Evolutionary conservation across 164 flowering plant genomes (phyloP).

Genomic region (grape (Vitis vinifera)): DNA sequence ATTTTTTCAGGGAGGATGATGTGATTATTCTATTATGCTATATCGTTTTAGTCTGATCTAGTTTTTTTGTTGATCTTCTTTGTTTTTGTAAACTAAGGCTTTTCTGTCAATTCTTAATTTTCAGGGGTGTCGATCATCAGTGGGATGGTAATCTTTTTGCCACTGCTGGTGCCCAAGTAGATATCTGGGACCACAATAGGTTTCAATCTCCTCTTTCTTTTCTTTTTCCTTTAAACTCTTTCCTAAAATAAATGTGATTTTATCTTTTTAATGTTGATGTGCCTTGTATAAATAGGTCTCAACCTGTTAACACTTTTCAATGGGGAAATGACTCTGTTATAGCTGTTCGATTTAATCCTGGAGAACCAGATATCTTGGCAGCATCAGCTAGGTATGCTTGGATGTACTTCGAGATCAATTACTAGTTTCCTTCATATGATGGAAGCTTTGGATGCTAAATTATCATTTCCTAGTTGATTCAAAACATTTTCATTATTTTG

Average conservation of each 20-base stretch:
- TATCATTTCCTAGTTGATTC: neutral
- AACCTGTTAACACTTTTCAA: constrained; percentile 75
- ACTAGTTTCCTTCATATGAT: neutral
- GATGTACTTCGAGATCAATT: neutral
- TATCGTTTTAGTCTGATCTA: neutral
- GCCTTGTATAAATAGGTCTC: constrained; percentile 54
- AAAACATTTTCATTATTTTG: neutral
- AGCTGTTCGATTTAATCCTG: constrained; percentile 91
- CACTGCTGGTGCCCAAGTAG: constrained; percentile 93
- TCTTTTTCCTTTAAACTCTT: neutral
- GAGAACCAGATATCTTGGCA: constrained; percentile 80
- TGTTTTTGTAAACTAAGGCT: neutral
- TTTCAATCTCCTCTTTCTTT: constrained; percentile 16
- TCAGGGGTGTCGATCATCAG: constrained; percentile 92
- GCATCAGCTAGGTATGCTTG: constrained; percentile 71
- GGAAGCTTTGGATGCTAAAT: neutral
- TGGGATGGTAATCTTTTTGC: constrained; percentile 85
- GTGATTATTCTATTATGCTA: no score
- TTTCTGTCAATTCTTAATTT: neutral
- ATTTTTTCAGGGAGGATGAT: neutral
- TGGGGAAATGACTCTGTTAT: constrained; percentile 80
- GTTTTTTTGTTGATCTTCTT: neutral
- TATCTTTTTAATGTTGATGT: neutral
- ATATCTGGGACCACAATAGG: constrained; percentile 98
- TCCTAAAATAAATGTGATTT: neutral